These are phyloP conservation scores for Colletotrichum higginsianum DNA, from an alignment of 2,329 filamentous ascomycete species.

Conservation along the genomic window DNA sequence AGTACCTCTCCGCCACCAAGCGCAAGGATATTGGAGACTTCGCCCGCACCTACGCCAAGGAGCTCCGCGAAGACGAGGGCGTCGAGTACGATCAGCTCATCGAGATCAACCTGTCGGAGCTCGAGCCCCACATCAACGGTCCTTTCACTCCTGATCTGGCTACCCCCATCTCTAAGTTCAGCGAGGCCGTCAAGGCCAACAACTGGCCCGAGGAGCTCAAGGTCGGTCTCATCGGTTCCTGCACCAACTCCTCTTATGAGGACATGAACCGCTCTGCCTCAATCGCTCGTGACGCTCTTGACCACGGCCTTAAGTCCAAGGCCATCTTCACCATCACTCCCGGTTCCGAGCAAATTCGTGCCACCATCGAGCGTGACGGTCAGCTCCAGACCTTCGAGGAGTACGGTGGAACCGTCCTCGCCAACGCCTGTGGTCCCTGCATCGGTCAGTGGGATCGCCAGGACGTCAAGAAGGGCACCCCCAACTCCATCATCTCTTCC, in stretches of 20 bases:
- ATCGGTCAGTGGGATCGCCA: conserved; percentile 96
- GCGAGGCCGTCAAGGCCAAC: conserved; percentile 93
- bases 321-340: conserved; percentile 94
- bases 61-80: conserved; percentile 89
- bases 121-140: conserved; percentile 98
- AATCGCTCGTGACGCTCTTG: conserved; percentile 90
- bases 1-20: conserved; percentile 94
- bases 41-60: conserved; percentile 84
- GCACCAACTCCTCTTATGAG: conserved; percentile 90
- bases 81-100: conserved; percentile 96
- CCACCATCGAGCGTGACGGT: conserved; percentile 91
- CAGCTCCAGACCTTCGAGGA: conserved; percentile 96
- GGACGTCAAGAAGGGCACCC: conserved; percentile 93
- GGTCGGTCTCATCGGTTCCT: conserved; percentile 96
- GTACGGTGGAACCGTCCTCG: conserved; percentile 93
- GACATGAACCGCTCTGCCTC: conserved; percentile 96
- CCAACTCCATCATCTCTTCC: conserved; percentile 97
- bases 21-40: conserved; percentile 92
- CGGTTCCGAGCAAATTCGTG: conserved; percentile 96
- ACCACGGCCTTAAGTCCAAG: conserved; percentile 95
- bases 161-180: conserved; percentile 98
- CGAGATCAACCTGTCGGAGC: conserved; percentile 93
- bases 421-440: conserved; percentile 94
- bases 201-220: conserved; percentile 97
- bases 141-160: conserved; percentile 99